Evolutionary conservation across 176 grass and related monocot species (phyloP), one percentile per base, ranked within the genome.

Genomic region (Secale cereale): DNA sequence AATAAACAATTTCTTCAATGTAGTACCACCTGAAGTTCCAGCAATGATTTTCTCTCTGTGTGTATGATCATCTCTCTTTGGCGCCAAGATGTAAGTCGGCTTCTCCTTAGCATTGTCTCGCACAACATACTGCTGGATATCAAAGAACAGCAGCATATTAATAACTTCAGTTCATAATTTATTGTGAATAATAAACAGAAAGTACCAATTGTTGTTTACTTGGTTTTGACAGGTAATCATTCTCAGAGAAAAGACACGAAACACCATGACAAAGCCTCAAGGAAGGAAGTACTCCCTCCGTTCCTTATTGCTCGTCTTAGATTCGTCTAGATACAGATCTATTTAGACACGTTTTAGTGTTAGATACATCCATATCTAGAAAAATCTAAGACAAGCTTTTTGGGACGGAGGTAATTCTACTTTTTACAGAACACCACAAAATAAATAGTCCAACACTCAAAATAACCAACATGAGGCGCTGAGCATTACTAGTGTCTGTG

Each of bases 41-140:
- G 81, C 22, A 86, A 69, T 68, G 77, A 63, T 39, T 86, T 88
- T 95, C 54, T 92, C 90, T 81, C 74, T 87, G 20, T 45, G 79
- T 17, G 52, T 78, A 87, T 85, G 88, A 62, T 97, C 91, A 25
- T 99, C 97, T 85, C 90, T 96, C 70, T 88, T 99, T 6, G 94
- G 66, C 62, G 90, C 72, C 83, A 99, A 92, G 86, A 99, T 92
- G 60, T 89, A 99, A 48, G 89, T 88, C 69, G 88, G 92, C 71
- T 94, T 99, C 31, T 99, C 94, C 81, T 97, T 99, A 37, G 74
- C 45, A 78, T 74, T 89, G 32, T 97, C 92, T 83, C 88, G 91
- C 77, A 91, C 39, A 64, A 99, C 90, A 87, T 99, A 99, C 90
- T 94, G 88, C 54, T 81, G 39, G 48, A 76, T 22, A 74, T 41